Evolutionary conservation across 2,329 filamentous ascomycete species (phyloP).

Genomic region (Phialophora verrucosa): DNA sequence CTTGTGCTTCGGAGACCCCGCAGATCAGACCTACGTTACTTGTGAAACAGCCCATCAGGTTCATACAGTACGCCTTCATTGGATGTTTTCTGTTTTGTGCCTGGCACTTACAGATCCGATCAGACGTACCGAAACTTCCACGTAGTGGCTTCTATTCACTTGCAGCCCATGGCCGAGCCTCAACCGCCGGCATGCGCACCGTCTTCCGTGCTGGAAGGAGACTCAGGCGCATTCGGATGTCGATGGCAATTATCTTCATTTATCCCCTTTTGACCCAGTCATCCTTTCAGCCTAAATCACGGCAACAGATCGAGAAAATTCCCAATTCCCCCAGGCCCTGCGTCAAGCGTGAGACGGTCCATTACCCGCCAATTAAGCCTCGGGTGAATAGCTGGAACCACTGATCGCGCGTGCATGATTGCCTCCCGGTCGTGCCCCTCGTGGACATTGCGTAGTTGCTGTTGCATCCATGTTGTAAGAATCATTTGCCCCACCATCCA

Average conservation of each 20-base stretch:
- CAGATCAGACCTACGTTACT: neutral
- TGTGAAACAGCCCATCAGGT: neutral
- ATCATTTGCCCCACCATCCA: slow-evolving; percentile 17
- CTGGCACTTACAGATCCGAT: slow-evolving; percentile 6
- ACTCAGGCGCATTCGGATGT: neutral
- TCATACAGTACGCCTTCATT: neutral
- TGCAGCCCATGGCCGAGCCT: slow-evolving; percentile 12
- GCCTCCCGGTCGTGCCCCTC: slow-evolving; percentile 12
- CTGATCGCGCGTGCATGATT: slow-evolving; percentile 4
- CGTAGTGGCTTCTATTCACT: neutral
- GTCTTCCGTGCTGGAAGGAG: slow-evolving; percentile 17
- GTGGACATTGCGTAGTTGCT: slow-evolving; percentile 19
- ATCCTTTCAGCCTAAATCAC: slow-evolving; percentile 23
- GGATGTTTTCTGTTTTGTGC: neutral
- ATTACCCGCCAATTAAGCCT: slow-evolving; percentile 19
- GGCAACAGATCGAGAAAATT: slow-evolving; percentile 19
- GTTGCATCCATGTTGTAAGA: slow-evolving; percentile 19
- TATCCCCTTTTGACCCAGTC: slow-evolving; percentile 21
- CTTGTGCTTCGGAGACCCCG: too few relatives aligned
- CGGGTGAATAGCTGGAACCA: slow-evolving; percentile 8
- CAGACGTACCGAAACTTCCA: neutral
- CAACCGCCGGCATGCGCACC: slow-evolving; percentile 3
- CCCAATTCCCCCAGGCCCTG: slow-evolving; percentile 9
- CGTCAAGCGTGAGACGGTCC: neutral
- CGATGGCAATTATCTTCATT: slow-evolving; percentile 16